phyloP scores from a whole-genome alignment of 805 yeast genomes.

The Cyberlindnera samutprakarnensis region DNA sequence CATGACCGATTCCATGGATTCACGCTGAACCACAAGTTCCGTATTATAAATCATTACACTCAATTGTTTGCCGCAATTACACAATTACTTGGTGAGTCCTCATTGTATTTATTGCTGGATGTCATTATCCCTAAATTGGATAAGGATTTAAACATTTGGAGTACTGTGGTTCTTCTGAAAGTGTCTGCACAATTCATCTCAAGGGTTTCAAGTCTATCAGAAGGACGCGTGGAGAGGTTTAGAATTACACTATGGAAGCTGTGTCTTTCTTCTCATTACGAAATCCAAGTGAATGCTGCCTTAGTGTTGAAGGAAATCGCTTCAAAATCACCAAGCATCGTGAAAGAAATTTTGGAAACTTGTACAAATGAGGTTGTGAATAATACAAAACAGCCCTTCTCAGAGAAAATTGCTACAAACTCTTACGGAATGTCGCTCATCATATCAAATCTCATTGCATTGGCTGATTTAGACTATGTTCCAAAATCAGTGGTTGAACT shows the following conservation, averaged over 20 bases:
- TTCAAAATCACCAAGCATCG: constrained; percentile 25
- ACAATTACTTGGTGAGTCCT: constrained; percentile 27
- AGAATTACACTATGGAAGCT: constrained; percentile 28
- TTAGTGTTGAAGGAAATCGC: constrained; percentile 28
- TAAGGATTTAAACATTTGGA: constrained; percentile 7
- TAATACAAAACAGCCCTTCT: constrained; percentile 21
- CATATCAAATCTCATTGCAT: constrained; percentile 28
- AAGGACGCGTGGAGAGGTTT: constrained; percentile 17
- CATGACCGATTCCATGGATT: constrained; percentile 18
- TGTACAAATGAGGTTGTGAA: constrained; percentile 29
- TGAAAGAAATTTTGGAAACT: constrained; percentile 29
- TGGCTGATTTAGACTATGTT: constrained; percentile 34
- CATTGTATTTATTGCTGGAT: constrained; percentile 25
- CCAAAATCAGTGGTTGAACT: constrained; percentile 37
- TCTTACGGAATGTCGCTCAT: constrained; percentile 34
- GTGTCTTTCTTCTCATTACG: constrained; percentile 30
- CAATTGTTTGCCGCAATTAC: constrained; percentile 17
- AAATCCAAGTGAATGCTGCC: constrained; percentile 34
- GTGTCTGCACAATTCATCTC: constrained; percentile 24
- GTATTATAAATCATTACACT: constrained; percentile 16
- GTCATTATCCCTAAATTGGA: constrained; percentile 11
- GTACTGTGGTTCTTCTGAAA: constrained; percentile 12
- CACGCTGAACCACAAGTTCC: constrained; percentile 12
- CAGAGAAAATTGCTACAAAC: constrained; percentile 21
- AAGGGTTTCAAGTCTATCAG: constrained; percentile 17